A percentile compares a stretch with the other conserved stretches of the same genome.
Conservation (phyloP, 192 early-diverging fungal species). For the Umbelopsis vinacea region DNA sequence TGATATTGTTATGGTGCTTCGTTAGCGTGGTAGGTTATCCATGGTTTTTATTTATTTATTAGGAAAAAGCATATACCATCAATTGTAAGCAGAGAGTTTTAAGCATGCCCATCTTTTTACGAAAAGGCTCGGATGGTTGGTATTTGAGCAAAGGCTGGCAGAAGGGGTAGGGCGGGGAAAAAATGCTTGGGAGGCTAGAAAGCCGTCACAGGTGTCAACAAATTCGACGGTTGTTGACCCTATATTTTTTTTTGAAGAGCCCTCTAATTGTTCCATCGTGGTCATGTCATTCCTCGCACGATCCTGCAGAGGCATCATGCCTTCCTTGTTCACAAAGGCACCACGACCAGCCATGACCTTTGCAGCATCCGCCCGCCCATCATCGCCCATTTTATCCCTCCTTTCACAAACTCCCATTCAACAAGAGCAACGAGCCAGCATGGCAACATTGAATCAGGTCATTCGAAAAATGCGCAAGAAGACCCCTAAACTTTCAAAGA, state of each 20-base stretch:
- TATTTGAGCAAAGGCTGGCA: too few species aligned
- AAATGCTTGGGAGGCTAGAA: too few species aligned
- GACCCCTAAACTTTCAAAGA: constrained; percentile 64
- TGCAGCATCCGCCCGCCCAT: not conserved
- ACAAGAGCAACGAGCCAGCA: constrained; percentile 38
- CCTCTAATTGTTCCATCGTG: not conserved
- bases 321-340: not conserved
- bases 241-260: not conserved
- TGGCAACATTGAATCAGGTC: constrained; percentile 94
- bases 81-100: too few species aligned
- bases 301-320: constrained; percentile 7
- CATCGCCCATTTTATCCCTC: constrained; percentile 10
- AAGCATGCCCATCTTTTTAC: too few species aligned
- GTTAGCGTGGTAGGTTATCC: too few species aligned
- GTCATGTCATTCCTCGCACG: constrained; percentile 5
- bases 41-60: too few species aligned
- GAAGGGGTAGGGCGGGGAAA: too few species aligned
- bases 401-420: constrained; percentile 12
- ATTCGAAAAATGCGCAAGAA: constrained; percentile 83
- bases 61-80: too few species aligned
- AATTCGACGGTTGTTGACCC: too few species aligned
- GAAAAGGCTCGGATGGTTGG: too few species aligned
- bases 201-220: constrained; percentile 15
- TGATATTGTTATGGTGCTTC: too few species aligned
- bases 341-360: not conserved